Evolutionary conservation across 345 rosid species (phyloP).

Genomic region (Salix suchowensis): DNA sequence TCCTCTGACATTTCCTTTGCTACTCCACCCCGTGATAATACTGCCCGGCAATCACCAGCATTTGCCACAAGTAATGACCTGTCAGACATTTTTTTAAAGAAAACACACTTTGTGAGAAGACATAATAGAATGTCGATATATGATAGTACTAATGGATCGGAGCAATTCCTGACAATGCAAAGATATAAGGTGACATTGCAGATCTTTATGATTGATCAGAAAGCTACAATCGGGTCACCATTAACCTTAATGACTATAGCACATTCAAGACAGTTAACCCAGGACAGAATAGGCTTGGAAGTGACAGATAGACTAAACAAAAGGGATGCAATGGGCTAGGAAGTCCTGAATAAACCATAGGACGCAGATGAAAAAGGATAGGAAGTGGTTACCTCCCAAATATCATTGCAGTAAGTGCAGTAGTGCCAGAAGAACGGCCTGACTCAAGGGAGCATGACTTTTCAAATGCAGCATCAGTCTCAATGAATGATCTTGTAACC

Average conservation of each 20-base stretch:
- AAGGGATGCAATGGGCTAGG: not conserved
- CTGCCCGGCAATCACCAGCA: constrained; percentile 90
- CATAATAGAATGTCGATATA: not conserved
- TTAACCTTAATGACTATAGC: not conserved
- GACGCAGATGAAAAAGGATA: not conserved
- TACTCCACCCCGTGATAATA: constrained; percentile 54
- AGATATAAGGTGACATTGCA: not conserved
- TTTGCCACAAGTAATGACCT: constrained; percentile 85
- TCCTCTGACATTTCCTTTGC: constrained; percentile 74
- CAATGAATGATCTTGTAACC: constrained; percentile 56
- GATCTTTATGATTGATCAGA: not conserved
- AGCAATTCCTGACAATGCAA: not conserved
- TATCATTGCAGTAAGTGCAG: constrained; percentile 78
- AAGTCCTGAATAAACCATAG: not conserved
- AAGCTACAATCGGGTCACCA: not conserved
- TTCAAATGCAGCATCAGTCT: constrained; percentile 70
- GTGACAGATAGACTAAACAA: not conserved
- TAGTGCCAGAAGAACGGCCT: constrained; percentile 68
- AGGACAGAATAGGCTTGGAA: not conserved
- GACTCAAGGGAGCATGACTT: constrained; percentile 48
- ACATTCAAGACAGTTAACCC: not conserved
- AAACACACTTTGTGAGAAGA: not conserved
- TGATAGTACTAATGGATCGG: not conserved
- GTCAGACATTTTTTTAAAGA: not conserved
- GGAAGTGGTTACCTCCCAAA: constrained; percentile 55